Conservation (phyloP, 2,329 filamentous ascomycete species). For the Calonectria pseudoreteaudii region DNA sequence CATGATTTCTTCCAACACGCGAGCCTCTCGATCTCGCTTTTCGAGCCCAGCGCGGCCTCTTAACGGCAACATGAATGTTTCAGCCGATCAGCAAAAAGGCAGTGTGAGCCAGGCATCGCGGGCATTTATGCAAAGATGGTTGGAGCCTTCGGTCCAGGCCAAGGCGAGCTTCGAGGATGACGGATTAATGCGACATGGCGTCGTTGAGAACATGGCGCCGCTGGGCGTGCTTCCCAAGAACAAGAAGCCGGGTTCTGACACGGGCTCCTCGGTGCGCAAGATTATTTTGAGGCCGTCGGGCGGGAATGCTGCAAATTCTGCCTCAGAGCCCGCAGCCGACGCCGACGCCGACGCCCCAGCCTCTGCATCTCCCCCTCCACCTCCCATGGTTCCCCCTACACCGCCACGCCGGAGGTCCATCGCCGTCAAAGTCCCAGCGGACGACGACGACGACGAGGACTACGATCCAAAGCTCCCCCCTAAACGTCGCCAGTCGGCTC, state of each 20-base stretch:
- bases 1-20: slow-evolving; percentile 58
- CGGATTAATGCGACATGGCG: slow-evolving; percentile 78
- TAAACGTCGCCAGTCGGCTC: slow-evolving; percentile 49
- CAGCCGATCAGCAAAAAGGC: slow-evolving; percentile 53
- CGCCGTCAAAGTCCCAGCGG: slow-evolving; percentile 46
- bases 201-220: slow-evolving; percentile 86
- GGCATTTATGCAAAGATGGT: slow-evolving; percentile 67
- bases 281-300: slow-evolving; percentile 60
- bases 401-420: slow-evolving; percentile 43
- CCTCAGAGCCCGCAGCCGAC: slow-evolving; percentile 34
- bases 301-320: slow-evolving; percentile 41
- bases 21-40: slow-evolving; percentile 67
- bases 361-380: slow-evolving; percentile 38
- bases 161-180: slow-evolving; percentile 83
- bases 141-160: slow-evolving; percentile 69
- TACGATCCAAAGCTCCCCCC: slow-evolving; percentile 54
- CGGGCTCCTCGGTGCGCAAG: slow-evolving; percentile 50
- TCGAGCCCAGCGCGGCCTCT: slow-evolving; percentile 62
- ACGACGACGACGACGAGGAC: slow-evolving; percentile 54
- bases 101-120: slow-evolving; percentile 52
- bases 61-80: slow-evolving; percentile 45
- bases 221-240: slow-evolving; percentile 78
- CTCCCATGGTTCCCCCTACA: slow-evolving; percentile 37
- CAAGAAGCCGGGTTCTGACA: slow-evolving; percentile 50
- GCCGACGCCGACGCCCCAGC: slow-evolving; percentile 35